These are phyloP conservation scores for Nicotiana obtusifolia DNA, from an alignment of 257 asterid genomes.

Conservation along the genomic window DNA sequence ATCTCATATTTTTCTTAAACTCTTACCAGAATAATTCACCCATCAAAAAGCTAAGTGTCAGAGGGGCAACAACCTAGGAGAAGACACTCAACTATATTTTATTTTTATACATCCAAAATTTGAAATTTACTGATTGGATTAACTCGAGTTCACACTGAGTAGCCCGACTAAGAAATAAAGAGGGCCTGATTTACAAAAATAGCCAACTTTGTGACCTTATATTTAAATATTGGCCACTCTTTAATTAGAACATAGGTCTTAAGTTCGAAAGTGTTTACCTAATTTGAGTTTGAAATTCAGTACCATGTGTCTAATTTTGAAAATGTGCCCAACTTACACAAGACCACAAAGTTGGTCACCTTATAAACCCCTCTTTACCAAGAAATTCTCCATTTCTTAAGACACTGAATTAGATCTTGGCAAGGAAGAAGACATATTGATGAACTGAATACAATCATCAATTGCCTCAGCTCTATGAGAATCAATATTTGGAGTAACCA, in stretches of 20 bases:
- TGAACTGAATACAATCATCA: constrained; percentile 51
- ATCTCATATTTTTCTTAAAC: too few species aligned
- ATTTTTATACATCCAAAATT: not conserved
- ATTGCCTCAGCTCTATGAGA: constrained; percentile 56
- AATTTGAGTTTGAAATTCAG: not conserved
- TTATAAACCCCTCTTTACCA: not conserved
- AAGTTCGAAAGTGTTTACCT: not conserved
- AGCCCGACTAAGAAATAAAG: not conserved
- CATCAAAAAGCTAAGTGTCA: too few species aligned
- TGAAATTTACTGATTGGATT: not conserved
- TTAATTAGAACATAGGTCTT: not conserved
- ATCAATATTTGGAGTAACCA: constrained; percentile 21
- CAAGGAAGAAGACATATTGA: constrained; percentile 42
- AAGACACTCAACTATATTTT: not conserved
- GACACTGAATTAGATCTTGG: constrained; percentile 40
- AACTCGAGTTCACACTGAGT: not conserved
- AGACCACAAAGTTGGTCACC: not conserved
- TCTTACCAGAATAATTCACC: too few species aligned
- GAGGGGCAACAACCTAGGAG: too few species aligned
- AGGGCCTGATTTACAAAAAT: not conserved
- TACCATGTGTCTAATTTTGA: not conserved
- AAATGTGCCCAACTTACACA: not conserved
- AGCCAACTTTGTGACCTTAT: not conserved
- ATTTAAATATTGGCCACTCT: not conserved
- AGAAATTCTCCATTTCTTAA: not conserved